Evolutionary conservation across 169 alveolate genomes (phyloP), one percentile per base, ranked within the genome.

Genomic region (Plasmodium chabaudi): DNA sequence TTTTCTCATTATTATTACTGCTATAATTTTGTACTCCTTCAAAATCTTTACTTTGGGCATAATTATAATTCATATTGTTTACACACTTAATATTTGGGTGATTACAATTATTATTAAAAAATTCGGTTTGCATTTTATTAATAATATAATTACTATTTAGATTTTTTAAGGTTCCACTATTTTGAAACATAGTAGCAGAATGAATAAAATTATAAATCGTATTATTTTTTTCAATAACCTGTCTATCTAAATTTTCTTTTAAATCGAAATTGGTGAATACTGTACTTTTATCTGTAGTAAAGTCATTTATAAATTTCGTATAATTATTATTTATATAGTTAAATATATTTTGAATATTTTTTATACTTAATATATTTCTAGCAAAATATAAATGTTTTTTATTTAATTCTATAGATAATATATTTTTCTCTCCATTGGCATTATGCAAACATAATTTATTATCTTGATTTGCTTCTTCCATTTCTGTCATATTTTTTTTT

Each of bases 181-280:
- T 65, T 17, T 75, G 88, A 75, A 75, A 75, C 88, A 75, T 75
- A 12, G 88, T 75, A 25, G 88, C 88, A 5, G 88, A 60, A 39
- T 75, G 88, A 27, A 75, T 75, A 21, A 75, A 75, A 49, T 75
- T 75, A 47, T 75, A 75, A 10, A 75, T 75, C 34, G 88, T 60
- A 39, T 75, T 75, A 56, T 75, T 75, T 49, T 75, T 75, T 51
- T 75, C 77, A 13, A 75, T 75, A 2, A 53, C 49, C 5, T 75
- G 88, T 46, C 75, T 75, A 42, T 75, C 88, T 10, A 75, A 9
- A 75, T 75, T 75, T 75, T 75, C 88, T 39, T 75, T 75, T 23
- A 75, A n/a, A 15, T 75, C 88, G 10, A 75, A 63, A 39, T 63
- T 75, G 1, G 88, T 61, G 12, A 75, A 75, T 15, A 75, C 88